Evolutionary conservation across 257 asterid species (phyloP).

Genomic region (Gentiana straminea): DNA sequence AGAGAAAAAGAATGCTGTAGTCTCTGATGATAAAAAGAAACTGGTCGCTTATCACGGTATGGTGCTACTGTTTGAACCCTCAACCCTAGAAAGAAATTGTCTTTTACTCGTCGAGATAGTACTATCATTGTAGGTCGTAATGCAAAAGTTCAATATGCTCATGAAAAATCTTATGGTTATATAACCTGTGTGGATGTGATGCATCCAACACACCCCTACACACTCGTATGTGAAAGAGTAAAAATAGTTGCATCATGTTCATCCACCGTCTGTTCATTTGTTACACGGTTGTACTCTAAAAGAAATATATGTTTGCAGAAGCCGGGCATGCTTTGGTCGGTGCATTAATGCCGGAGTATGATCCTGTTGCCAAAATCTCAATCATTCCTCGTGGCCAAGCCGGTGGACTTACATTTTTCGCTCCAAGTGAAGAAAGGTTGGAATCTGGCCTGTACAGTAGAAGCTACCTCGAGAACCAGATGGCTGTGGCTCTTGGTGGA

Average conservation of each 20-base stretch:
- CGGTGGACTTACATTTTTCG: constrained; percentile 96
- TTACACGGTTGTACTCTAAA: too few species aligned
- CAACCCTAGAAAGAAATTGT: not conserved
- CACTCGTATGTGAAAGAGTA: too few species aligned
- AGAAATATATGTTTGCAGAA: constrained; percentile 31
- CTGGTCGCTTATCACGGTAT: constrained; percentile 92
- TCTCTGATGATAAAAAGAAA: constrained; percentile 90
- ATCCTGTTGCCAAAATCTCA: constrained; percentile 97
- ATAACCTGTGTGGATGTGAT: too few species aligned
- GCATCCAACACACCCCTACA: too few species aligned
- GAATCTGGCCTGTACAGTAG: constrained; percentile 95
- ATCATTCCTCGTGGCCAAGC: constrained; percentile 99
- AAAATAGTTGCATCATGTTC: not conserved
- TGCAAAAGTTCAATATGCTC: too few species aligned
- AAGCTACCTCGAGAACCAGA: constrained; percentile 96
- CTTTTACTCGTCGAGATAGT: not conserved
- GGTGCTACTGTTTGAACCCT: not conserved
- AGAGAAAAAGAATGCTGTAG: constrained; percentile 97
- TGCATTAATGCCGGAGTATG: constrained; percentile 97
- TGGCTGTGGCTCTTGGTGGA: constrained; percentile 99
- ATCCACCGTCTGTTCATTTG: too few species aligned
- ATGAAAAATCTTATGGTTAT: too few species aligned
- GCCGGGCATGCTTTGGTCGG: constrained; percentile 99
- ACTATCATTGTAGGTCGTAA: not conserved
- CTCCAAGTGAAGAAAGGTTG: constrained; percentile 98